A percentile compares a stretch with the other conserved stretches of the same genome.
phyloP scores from a whole-genome alignment of 179 eudicot species.

The Beta corolliflora region DNA sequence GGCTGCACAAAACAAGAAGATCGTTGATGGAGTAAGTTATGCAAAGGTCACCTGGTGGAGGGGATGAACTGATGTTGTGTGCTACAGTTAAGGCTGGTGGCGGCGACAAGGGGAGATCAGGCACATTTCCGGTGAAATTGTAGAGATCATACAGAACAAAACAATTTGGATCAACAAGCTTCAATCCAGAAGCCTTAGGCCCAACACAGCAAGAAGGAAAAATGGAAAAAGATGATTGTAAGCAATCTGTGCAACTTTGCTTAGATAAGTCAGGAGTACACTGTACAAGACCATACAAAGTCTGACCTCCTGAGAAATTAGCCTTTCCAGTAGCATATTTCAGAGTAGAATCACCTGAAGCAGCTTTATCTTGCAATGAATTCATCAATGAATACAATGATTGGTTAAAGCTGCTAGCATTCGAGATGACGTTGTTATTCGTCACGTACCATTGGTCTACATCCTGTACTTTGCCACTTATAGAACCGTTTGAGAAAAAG shows the following conservation, averaged over 20 bases:
- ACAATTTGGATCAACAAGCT: too few species aligned
- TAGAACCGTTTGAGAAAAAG: conserved; percentile 21
- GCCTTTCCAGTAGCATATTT: conserved; percentile 35
- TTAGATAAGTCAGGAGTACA: conserved; percentile 39
- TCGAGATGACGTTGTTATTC: neutral
- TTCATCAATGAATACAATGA: conserved; percentile 23
- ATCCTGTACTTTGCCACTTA: conserved; percentile 12
- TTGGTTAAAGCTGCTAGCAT: conserved; percentile 14
- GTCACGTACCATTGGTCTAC: neutral
- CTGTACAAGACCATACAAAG: conserved; percentile 41
- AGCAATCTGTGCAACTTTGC: conserved; percentile 24
- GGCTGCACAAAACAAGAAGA: too few species aligned
- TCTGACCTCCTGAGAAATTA: neutral
- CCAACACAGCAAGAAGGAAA: neutral
- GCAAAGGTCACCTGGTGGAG: too few species aligned
- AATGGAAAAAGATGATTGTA: neutral
- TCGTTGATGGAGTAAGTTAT: too few species aligned
- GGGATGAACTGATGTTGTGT: too few species aligned
- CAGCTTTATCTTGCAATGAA: conserved; percentile 24
- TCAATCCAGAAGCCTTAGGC: neutral
- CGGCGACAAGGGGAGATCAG: too few species aligned
- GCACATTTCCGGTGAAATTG: too few species aligned
- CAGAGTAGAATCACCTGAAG: conserved; percentile 26
- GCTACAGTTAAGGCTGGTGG: too few species aligned
- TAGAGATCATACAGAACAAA: too few species aligned